Evolutionary conservation across 768 basidiomycete genomes (phyloP), one percentile per base, ranked within the genome.

Genomic region (Piloderma croceum): DNA sequence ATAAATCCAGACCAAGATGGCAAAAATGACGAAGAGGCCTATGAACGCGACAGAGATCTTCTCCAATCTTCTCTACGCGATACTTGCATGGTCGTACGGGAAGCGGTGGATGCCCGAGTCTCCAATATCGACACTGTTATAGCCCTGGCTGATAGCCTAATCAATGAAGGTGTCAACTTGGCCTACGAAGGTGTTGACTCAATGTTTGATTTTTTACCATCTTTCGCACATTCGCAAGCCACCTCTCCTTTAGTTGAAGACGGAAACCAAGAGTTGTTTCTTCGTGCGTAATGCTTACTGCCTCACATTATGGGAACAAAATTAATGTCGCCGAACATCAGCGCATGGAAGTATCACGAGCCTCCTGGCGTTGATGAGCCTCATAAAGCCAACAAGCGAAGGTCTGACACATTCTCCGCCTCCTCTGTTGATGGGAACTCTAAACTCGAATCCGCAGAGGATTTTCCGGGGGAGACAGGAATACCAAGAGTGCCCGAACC

Each of bases 401-500:
- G n/a, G n/a, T n/a, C n/a, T n/a, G n/a, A n/a, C n/a, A n/a, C n/a
- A n/a, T n/a, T n/a, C n/a, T n/a, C n/a, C n/a, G n/a, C n/a, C n/a
- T n/a, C n/a, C n/a, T n/a, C n/a, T n/a, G n/a, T n/a, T n/a, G n/a
- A n/a, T n/a, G n/a, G n/a, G n/a, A n/a, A n/a, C n/a, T n/a, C n/a
- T n/a, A n/a, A n/a, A 29, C 27, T 9, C 27, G 27, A 9, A 9
- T 15, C 27, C 27, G 10, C 27, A n/a, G 27, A 29, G 10, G 27
- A 15, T 15, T 29, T 29, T 15, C 9, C 15, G 27, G 27, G 15
- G n/a, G 15, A 15, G 10, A 29, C 10, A 41, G 34, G 21, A 38
- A 37, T 34, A 34, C 41, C 11, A 24, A 24, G 7, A 37, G 34
- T 33, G 19, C n/a, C 35, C 41, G 39, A 18, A 18, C 44, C 58